A percentile compares a stretch with the other conserved stretches of the same genome.
Conservation (phyloP, 139 green algal genomes). For the Volvox reticuliferus region DNA sequence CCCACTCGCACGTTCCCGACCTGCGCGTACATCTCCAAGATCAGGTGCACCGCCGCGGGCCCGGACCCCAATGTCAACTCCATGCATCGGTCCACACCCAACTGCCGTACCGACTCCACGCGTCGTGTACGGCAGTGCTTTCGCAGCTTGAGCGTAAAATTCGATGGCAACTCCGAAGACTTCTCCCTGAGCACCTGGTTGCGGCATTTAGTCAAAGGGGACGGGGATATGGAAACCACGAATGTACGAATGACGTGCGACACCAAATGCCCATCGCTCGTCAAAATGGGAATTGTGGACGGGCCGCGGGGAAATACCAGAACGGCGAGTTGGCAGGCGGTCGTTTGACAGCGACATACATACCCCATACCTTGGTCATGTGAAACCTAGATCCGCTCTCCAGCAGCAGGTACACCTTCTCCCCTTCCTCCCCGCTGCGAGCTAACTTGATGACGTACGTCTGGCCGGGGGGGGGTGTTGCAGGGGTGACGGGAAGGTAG, state of each 20-base stretch:
- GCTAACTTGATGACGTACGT: slow-evolving; percentile 96
- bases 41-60: slow-evolving; percentile 87
- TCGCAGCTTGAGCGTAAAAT: slow-evolving; percentile 97
- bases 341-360: neutral
- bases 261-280: no score
- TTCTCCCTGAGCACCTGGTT: slow-evolving; percentile 76
- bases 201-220: no score
- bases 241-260: no score
- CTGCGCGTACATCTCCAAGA: slow-evolving; percentile 85
- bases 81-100: slow-evolving; percentile 95
- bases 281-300: no score
- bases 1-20: neutral
- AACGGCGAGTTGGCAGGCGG: no score
- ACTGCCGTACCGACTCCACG: slow-evolving; percentile 90
- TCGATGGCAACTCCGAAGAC: slow-evolving; percentile 81
- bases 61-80: slow-evolving; percentile 94
- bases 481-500: neutral
- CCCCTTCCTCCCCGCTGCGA: slow-evolving; percentile 88
- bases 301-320: no score
- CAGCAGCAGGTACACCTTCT: slow-evolving; percentile 95
- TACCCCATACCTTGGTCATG: slow-evolving; percentile 79
- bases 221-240: no score
- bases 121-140: slow-evolving; percentile 95
- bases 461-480: slow-evolving; percentile 52
- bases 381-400: slow-evolving; percentile 93